Evolutionary conservation across 1,139 yeast species (phyloP).

Genomic region (Kodamaea arcana): DNA sequence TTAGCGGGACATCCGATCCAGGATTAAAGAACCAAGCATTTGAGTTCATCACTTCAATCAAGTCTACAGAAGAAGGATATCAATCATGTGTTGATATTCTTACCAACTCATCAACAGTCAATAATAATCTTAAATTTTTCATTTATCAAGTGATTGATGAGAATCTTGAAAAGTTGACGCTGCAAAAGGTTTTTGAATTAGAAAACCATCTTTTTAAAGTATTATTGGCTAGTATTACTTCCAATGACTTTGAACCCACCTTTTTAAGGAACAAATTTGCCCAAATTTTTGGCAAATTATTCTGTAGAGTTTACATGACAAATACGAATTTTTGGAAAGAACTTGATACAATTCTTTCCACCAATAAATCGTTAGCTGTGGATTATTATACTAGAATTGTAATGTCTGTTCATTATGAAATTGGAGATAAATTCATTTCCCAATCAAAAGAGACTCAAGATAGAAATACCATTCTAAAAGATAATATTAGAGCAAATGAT

Average conservation of each 20-base stretch:
- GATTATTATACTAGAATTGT: slow-evolving; percentile 78
- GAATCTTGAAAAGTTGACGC: slow-evolving; percentile 46
- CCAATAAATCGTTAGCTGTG: slow-evolving; percentile 46
- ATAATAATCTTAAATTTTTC: slow-evolving; percentile 65
- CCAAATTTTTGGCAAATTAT: slow-evolving; percentile 66
- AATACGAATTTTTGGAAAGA: slow-evolving; percentile 72
- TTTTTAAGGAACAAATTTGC: slow-evolving; percentile 78
- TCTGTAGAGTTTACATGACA: slow-evolving; percentile 59
- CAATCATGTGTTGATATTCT: slow-evolving; percentile 67
- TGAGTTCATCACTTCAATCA: slow-evolving; percentile 71
- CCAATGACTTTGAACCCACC: slow-evolving; percentile 46
- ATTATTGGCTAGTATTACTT: slow-evolving; percentile 27
- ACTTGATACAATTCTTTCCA: slow-evolving; percentile 34
- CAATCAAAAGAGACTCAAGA: slow-evolving; percentile 61
- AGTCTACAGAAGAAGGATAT: slow-evolving; percentile 76
- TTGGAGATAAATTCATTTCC: slow-evolving; percentile 84
- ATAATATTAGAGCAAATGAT: slow-evolving; percentile 72
- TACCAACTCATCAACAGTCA: slow-evolving; percentile 26
- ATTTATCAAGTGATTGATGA: slow-evolving; percentile 78
- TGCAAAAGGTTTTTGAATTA: slow-evolving; percentile 40
- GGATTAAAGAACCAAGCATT: slow-evolving; percentile 78
- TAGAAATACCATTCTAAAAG: slow-evolving; percentile 72
- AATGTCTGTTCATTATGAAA: slow-evolving; percentile 77
- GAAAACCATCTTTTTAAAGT: slow-evolving; percentile 40
- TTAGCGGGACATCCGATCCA: slow-evolving; percentile 70